Conservation (phyloP, 1,139 yeast species). For the Arxiozyma heterogenica region DNA sequence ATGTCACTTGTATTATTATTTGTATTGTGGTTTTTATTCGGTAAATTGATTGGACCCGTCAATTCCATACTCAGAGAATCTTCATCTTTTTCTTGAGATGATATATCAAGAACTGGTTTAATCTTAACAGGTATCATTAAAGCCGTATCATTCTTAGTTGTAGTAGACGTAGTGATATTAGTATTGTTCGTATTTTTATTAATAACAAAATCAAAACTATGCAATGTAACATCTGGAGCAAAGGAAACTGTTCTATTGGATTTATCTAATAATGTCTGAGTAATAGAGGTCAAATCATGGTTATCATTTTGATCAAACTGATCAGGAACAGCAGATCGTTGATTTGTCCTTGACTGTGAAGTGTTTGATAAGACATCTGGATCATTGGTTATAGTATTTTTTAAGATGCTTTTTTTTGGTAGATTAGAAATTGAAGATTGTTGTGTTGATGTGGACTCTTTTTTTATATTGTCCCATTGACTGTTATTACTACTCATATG, state of each 20-base stretch:
- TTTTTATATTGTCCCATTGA: neutral
- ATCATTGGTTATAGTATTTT: no score
- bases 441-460: neutral
- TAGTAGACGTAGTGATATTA: slow-evolving; percentile 6
- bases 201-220: slow-evolving; percentile 49
- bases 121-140: slow-evolving; percentile 18
- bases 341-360: neutral
- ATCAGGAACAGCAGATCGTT: neutral
- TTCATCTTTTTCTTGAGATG: neutral
- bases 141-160: slow-evolving; percentile 12
- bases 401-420: neutral
- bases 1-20: neutral
- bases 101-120: neutral
- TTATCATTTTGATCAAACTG: neutral
- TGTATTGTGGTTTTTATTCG: neutral
- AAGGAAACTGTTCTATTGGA: slow-evolving; percentile 51
- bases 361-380: neutral
- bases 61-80: slow-evolving; percentile 10
- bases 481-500: neutral
- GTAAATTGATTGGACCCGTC: slow-evolving; percentile 5
- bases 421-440: neutral
- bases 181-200: neutral
- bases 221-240: slow-evolving; percentile 69
- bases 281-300: neutral
- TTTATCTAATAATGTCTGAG: slow-evolving; percentile 5